Base-by-base conservation (phyloP, 306 rosid species). In the Crotalaria pallida region DNA sequence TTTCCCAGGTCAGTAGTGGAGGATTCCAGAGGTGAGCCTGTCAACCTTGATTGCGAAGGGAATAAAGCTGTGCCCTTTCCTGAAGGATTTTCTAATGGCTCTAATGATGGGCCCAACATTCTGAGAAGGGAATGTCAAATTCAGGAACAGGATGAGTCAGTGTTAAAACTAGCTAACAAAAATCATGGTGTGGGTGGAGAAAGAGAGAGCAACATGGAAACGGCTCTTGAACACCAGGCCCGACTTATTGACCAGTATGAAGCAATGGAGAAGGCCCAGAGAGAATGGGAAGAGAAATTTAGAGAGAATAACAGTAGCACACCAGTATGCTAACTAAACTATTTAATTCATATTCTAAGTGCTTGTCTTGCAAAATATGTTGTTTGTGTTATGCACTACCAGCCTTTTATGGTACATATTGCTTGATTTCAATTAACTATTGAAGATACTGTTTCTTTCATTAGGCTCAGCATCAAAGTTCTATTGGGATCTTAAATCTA, bases 211-310 rank as follows among this genome's bases (percentile, higher is more conserved):
- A 83, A 75, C 72, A 88, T 86, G 89, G 84, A 86, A 50, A 80
- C 78, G 67, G 86, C 95, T 43, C 79, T 88, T 49, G 80, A 88
- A 80, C 82, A 77, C 60, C 89, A 82, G 60, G 91, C 89, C 10
- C 83, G 80, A 80, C 91, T 86, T 29, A 86, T 86, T 69, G 85
- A 76, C 44, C 80, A 26, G 52, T 77, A 86, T 78, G 89, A 86
- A 80, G 95, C 82, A 74, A 82, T 88, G 95, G 95, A 88, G 58
- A 80, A 82, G 79, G 95, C 91, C 73, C 95, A 88, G 73, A 86
- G 86, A 58, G 91, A 88, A 74, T 88, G 91, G 95, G 95, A 88
- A 80, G 91, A 88, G 83, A 86, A 86, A 85, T 86, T 72, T 73
- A 82, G 86, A 86, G 95, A 88, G 70, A 86, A 88, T 79, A 83